Evolutionary conservation across 257 asterid genomes (phyloP).

Genomic region (Solanum paucissectum): DNA sequence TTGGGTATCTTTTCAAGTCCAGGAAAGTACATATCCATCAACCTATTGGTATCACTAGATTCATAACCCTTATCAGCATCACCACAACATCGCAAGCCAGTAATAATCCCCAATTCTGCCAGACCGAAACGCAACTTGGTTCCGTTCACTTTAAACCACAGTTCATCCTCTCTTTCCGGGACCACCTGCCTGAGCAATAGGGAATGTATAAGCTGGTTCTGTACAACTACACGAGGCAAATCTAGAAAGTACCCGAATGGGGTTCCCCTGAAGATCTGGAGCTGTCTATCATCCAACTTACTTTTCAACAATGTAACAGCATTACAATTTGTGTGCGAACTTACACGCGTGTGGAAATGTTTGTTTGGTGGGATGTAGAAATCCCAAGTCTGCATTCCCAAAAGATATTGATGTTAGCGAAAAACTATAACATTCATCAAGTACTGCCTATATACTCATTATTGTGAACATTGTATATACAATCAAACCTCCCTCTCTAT

Average conservation of each 20-base stretch:
- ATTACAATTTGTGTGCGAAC: background rate
- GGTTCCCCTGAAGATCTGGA: background rate
- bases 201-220: conserved; percentile 1
- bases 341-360: background rate
- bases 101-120: background rate
- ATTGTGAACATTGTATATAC: background rate
- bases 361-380: background rate
- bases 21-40: background rate
- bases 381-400: background rate
- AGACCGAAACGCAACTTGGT: background rate
- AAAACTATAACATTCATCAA: background rate
- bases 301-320: background rate
- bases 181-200: background rate
- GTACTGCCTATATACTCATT: background rate
- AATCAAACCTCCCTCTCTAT: background rate
- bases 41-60: background rate
- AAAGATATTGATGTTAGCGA: background rate
- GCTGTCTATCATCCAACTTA: background rate
- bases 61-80: conserved; percentile 1
- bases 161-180: background rate
- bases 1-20: background rate
- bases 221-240: background rate
- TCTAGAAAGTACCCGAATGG: background rate
- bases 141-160: background rate
- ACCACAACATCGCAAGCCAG: background rate